Conservation (phyloP, 176 grass and related monocot species). For the Otatea glauca region DNA sequence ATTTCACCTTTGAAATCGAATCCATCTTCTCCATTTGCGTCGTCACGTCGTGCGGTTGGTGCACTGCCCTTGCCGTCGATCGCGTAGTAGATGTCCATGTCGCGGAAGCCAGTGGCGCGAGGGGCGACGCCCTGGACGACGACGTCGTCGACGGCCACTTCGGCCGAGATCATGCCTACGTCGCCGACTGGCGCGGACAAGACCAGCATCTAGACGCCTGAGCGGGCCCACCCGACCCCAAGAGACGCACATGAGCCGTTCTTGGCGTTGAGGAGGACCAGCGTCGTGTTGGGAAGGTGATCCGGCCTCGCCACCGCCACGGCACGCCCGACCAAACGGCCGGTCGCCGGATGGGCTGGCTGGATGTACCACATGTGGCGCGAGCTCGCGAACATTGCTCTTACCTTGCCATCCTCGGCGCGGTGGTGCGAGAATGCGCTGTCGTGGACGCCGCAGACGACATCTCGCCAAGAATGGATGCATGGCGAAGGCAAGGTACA, state of each 20-base stretch:
- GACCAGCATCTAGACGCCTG: slow-evolving; percentile 25
- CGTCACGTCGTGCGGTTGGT: neutral
- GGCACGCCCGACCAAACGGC: neutral
- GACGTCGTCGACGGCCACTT: slow-evolving; percentile 23
- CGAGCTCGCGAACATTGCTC: too few relatives aligned
- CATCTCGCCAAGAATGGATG: too few relatives aligned
- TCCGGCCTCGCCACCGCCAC: neutral
- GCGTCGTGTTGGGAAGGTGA: slow-evolving; percentile 15
- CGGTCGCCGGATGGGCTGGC: slow-evolving; percentile 31
- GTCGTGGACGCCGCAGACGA: too few relatives aligned
- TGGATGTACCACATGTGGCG: slow-evolving; percentile 45
- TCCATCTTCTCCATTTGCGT: neutral
- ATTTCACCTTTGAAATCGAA: slow-evolving; percentile 8
- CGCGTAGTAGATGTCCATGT: slow-evolving; percentile 41
- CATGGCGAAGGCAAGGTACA: too few relatives aligned
- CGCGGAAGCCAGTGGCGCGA: neutral
- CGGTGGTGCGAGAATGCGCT: too few relatives aligned
- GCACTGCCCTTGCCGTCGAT: neutral
- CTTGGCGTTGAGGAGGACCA: neutral
- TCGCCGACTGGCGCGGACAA: slow-evolving; percentile 30
- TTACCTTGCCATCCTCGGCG: too few relatives aligned
- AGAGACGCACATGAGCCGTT: slow-evolving; percentile 18
- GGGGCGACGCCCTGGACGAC: neutral
- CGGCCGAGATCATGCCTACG: slow-evolving; percentile 29
- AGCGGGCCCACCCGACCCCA: slow-evolving; percentile 18